phyloP scores from a whole-genome alignment of 2,329 filamentous ascomycete genomes.

The Tothia fuscella region DNA sequence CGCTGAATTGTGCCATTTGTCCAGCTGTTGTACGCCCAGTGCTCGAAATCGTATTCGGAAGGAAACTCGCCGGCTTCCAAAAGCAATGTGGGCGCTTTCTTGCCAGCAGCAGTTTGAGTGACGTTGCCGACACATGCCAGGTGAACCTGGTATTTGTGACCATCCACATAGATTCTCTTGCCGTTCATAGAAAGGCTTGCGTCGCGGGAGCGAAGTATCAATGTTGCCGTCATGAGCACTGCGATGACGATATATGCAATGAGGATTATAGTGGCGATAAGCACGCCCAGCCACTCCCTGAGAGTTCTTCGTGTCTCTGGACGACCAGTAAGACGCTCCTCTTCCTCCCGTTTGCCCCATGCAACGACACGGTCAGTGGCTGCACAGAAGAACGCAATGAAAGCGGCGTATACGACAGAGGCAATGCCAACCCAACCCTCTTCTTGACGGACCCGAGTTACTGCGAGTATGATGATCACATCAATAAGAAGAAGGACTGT shows the following conservation, averaged over 20 bases:
- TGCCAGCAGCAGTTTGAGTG: slow-evolving; percentile 42
- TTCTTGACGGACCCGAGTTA: slow-evolving; percentile 63
- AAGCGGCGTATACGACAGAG: slow-evolving; percentile 69
- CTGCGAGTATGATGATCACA: slow-evolving; percentile 66
- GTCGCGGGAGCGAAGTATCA: slow-evolving; percentile 72
- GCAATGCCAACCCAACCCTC: slow-evolving; percentile 87
- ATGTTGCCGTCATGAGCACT: slow-evolving; percentile 64
- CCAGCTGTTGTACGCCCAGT: slow-evolving; percentile 64
- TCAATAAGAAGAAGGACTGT: slow-evolving; percentile 58
- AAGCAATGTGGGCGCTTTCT: slow-evolving; percentile 63
- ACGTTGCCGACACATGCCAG: slow-evolving; percentile 69
- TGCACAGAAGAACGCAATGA: slow-evolving; percentile 71
- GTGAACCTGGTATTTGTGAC: slow-evolving; percentile 75
- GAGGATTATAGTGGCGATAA: slow-evolving; percentile 62
- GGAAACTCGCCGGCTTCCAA: slow-evolving; percentile 74
- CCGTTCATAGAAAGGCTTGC: slow-evolving; percentile 62
- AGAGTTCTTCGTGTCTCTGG: slow-evolving; percentile 74
- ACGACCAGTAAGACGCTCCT: slow-evolving; percentile 81
- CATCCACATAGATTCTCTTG: slow-evolving; percentile 67
- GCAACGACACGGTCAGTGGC: slow-evolving; percentile 69
- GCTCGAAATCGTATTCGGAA: slow-evolving; percentile 66
- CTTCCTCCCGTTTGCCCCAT: slow-evolving; percentile 88
- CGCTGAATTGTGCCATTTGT: slow-evolving; percentile 71
- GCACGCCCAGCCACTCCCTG: slow-evolving; percentile 71
- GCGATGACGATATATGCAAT: slow-evolving; percentile 54